phyloP scores from a whole-genome alignment of 192 early-diverging fungal species.

The Paraglomus brasilianum region DNA sequence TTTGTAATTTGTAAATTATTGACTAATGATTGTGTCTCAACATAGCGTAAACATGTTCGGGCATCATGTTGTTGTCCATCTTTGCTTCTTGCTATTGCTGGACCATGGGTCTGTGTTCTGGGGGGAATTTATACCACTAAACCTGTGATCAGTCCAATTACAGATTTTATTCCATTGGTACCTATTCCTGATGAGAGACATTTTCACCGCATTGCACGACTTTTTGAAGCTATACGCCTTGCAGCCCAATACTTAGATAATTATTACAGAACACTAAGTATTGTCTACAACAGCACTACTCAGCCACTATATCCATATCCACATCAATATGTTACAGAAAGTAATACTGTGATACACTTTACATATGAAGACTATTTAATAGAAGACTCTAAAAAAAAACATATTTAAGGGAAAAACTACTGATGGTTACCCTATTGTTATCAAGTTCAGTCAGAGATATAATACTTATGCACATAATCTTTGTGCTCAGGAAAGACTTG shows the following conservation, averaged over 20 bases:
- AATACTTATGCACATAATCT: neutral
- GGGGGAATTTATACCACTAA: neutral
- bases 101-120: neutral
- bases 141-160: constrained; percentile 3
- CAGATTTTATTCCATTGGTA: constrained; percentile 4
- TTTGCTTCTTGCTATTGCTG: no score
- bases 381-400: no score
- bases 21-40: neutral
- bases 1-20: no score
- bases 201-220: constrained; percentile 2
- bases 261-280: neutral
- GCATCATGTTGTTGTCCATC: no score
- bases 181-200: neutral
- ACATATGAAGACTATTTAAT: neutral
- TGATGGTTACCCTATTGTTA: neutral
- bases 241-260: neutral
- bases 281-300: neutral
- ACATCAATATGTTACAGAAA: neutral
- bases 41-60: neutral
- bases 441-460: constrained; percentile 8
- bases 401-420: neutral
- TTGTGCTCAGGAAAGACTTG: neutral
- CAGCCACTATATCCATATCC: constrained; percentile 1
- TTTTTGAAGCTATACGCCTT: neutral
- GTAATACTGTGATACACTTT: neutral